These are phyloP conservation scores for Pseudogymnoascus sp. DNA, from an alignment of 2,329 filamentous ascomycete genomes.

Conservation along the genomic window DNA sequence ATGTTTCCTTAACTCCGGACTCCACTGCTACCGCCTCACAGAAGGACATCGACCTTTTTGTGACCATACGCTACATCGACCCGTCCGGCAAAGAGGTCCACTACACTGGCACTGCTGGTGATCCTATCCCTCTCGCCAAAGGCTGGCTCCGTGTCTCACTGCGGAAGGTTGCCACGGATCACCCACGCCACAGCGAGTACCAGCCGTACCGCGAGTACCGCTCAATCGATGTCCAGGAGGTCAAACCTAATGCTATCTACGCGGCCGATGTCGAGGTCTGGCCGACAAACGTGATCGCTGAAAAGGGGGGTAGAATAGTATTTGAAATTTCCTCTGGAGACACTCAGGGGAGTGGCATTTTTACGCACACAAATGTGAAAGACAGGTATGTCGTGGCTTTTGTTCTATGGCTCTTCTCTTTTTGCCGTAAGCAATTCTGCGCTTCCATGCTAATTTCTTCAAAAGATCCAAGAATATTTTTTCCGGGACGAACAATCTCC, in stretches of 20 bases:
- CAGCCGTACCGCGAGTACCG: conserved; percentile 54
- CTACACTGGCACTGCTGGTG: conserved; percentile 61
- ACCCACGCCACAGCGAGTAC: conserved; percentile 46
- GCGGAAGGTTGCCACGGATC: conserved; percentile 45
- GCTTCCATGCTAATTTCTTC: not conserved
- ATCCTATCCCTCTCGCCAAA: conserved; percentile 56
- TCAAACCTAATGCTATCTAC: conserved; percentile 51
- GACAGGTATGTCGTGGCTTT: conserved; percentile 36
- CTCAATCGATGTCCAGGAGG: conserved; percentile 47
- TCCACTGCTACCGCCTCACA: not conserved
- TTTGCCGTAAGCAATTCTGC: not conserved
- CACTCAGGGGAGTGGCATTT: conserved; percentile 54
- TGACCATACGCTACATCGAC: conserved; percentile 54
- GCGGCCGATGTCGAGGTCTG: conserved; percentile 56
- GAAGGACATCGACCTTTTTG: conserved; percentile 55
- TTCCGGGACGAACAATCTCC: conserved; percentile 44
- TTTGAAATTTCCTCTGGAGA: conserved; percentile 51
- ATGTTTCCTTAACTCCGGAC: conserved; percentile 42
- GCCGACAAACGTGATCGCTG: conserved; percentile 55
- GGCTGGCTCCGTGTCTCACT: conserved; percentile 56
- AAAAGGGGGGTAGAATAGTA: conserved; percentile 45
- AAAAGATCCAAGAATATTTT: conserved; percentile 27
- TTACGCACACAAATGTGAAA: conserved; percentile 43
- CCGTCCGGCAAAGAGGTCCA: conserved; percentile 49
- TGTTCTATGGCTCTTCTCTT: not conserved